Percentiles rank a stretch among this genome's conserved stretches.
Conservation (phyloP, 75 land plant species). For the Cupressus sempervirens region DNA sequence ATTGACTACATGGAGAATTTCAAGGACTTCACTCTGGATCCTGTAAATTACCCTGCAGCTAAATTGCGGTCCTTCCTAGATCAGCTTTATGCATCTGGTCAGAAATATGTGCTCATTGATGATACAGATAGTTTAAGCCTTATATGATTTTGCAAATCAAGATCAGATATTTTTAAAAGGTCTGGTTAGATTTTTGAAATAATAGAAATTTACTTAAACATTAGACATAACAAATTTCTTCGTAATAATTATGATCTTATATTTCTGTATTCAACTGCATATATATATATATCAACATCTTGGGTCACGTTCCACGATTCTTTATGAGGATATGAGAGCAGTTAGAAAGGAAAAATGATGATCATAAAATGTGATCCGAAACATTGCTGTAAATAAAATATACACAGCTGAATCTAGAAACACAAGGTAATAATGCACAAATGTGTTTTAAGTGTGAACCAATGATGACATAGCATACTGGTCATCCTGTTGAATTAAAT, state of each 20-base stretch:
- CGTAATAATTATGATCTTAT: too few species aligned
- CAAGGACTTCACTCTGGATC: slow-evolving; percentile 77
- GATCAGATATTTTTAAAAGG: not conserved
- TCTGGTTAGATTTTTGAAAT: not conserved
- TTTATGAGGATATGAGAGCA: too few species aligned
- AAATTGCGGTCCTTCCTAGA: slow-evolving; percentile 53
- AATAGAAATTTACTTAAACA: not conserved
- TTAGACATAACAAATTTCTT: too few species aligned
- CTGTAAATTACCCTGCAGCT: slow-evolving; percentile 56
- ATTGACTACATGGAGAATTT: slow-evolving; percentile 80
- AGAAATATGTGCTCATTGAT: slow-evolving; percentile 53
- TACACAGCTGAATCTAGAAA: too few species aligned
- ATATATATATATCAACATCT: too few species aligned
- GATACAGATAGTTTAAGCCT: slow-evolving; percentile 48
- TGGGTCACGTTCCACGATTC: too few species aligned
- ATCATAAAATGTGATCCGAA: too few species aligned
- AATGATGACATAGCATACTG: not conserved
- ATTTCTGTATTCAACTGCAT: too few species aligned
- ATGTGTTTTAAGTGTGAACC: not conserved
- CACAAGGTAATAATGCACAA: not conserved
- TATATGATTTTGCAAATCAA: not conserved
- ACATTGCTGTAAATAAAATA: too few species aligned
- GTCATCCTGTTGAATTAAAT: not conserved
- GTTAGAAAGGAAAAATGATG: too few species aligned
- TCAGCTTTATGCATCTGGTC: slow-evolving; percentile 50